Evolutionary conservation across 2,329 filamentous ascomycete genomes (phyloP), one percentile per base, ranked within the genome.

Genomic region (Didymella lethalis): DNA sequence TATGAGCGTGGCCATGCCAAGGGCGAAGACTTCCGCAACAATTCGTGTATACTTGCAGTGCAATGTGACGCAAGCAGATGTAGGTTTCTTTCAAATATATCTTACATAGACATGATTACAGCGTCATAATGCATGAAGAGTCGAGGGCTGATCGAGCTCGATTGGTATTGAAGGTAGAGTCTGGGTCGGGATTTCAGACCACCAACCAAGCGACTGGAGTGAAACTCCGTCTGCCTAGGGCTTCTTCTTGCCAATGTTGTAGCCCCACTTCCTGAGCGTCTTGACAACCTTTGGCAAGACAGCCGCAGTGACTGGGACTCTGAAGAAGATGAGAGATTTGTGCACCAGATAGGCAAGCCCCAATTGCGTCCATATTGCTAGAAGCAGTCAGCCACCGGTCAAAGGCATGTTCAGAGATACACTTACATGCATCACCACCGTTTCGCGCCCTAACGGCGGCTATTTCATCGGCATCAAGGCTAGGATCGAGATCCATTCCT

Each of bases 271-370:
- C 64, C 94, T 84, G 28, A 99, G 82, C 12, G 88, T 86, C 79
- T 92, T 96, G 71, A 97, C 95, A n/a, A 98, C 89, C 79, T 96
- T 97, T 1, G 95, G 95, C 8, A 92, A 93, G 32, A 98, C 84
- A 2, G 93, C 94, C 12, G 92, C 93, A 1, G 95, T 95, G 64
- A 98, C 80, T 8, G 95, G 95, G 10, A 99, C 92, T n/a, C 95
- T 87, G 65, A 98, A 78, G 78, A 99, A 97, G 71, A 99, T 97
- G 77, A 98, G 92, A 68, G 91, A 96, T 81, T 99, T 99, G 83
- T 99, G 95, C 58, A 99, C 92, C 28, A 94, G 94, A 74, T 99
- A 99, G 12, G 95, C 95, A 48, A 99, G 85, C 16, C 92, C 93
- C 29, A 99, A 82, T 75, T 97, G 93, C 8, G 95, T 98, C 86